Percentiles rank a stretch among this genome's conserved stretches.
Evolutionary conservation across 2,329 filamentous ascomycete species (phyloP).

Genomic region (Cryphonectria japonica): DNA sequence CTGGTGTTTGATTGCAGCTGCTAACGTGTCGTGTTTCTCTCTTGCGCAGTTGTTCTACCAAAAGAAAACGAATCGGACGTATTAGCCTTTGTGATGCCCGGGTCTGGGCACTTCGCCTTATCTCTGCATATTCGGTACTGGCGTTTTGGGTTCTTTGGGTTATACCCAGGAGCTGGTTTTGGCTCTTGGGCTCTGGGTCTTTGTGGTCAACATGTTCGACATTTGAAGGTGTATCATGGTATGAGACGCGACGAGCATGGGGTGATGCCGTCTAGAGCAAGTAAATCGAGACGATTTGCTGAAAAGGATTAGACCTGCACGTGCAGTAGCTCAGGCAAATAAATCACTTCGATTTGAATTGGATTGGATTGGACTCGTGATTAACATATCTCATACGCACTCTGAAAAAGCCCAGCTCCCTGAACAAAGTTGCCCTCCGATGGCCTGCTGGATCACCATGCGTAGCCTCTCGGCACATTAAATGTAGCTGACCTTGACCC

Average conservation of each 20-base stretch:
- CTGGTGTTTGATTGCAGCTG: not conserved
- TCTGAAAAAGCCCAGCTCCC: slow-evolving; percentile 11
- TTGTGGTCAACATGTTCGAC: not conserved
- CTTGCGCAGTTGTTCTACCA: slow-evolving; percentile 62
- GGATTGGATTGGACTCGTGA: slow-evolving; percentile 13
- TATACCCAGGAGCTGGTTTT: slow-evolving; percentile 3
- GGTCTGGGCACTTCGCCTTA: slow-evolving; percentile 46
- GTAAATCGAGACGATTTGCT: not conserved
- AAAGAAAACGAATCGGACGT: slow-evolving; percentile 68
- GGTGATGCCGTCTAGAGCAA: not conserved
- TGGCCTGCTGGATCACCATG: not conserved
- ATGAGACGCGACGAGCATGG: not conserved
- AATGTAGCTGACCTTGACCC: slow-evolving; percentile 96
- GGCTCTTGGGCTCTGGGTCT: not conserved
- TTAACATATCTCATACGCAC: slow-evolving; percentile 19
- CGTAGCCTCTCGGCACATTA: slow-evolving; percentile 46
- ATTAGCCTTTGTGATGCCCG: slow-evolving; percentile 55
- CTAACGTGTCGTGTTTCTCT: slow-evolving; percentile 8
- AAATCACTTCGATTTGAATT: slow-evolving; percentile 16
- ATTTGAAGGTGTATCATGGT: not conserved
- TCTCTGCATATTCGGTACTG: slow-evolving; percentile 23
- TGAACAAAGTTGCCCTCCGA: slow-evolving; percentile 8
- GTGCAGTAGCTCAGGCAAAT: slow-evolving; percentile 3
- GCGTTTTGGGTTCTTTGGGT: slow-evolving; percentile 26
- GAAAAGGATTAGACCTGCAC: not conserved